These are phyloP conservation scores for Fusarium pininemorale DNA, from an alignment of 2,329 filamentous ascomycete genomes.

Conservation along the genomic window DNA sequence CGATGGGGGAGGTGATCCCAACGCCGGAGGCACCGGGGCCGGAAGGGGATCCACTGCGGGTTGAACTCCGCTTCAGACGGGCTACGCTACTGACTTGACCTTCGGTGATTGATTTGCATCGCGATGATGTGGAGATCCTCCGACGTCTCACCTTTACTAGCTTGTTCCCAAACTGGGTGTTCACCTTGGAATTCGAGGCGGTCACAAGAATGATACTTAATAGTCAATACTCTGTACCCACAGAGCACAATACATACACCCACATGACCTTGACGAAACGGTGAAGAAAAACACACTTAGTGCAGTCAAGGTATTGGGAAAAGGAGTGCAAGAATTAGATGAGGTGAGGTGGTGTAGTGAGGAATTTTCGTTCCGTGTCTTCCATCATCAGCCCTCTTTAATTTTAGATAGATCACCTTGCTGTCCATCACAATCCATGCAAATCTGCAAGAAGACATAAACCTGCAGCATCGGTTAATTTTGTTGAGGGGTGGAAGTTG, in stretches of 20 bases:
- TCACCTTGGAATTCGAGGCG: constrained; percentile 33
- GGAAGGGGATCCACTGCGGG: constrained; percentile 31
- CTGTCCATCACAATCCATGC: background rate
- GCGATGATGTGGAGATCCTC: constrained; percentile 26
- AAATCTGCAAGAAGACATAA: background rate
- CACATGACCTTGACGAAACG: constrained; percentile 25
- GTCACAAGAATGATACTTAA: constrained; percentile 8
- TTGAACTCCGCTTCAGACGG: constrained; percentile 38
- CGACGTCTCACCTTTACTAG: constrained; percentile 30
- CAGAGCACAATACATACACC: background rate
- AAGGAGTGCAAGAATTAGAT: background rate
- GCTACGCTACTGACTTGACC: constrained; percentile 12
- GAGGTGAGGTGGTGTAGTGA: background rate
- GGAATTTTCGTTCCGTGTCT: background rate
- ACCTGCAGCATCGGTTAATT: background rate
- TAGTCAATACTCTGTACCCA: constrained; percentile 8
- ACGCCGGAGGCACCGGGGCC: constrained; percentile 36
- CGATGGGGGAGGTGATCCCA: constrained; percentile 37
- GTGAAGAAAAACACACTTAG: constrained; percentile 10
- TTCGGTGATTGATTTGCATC: constrained; percentile 40
- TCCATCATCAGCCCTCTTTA: background rate
- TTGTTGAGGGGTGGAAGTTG: background rate
- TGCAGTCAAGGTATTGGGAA: background rate
- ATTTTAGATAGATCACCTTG: background rate
- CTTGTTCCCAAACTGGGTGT: constrained; percentile 5